A percentile compares a stretch with the other conserved stretches of the same genome.
These are phyloP conservation scores for Lippia alba DNA, from an alignment of 305 asterid species.

Conservation along the genomic window DNA sequence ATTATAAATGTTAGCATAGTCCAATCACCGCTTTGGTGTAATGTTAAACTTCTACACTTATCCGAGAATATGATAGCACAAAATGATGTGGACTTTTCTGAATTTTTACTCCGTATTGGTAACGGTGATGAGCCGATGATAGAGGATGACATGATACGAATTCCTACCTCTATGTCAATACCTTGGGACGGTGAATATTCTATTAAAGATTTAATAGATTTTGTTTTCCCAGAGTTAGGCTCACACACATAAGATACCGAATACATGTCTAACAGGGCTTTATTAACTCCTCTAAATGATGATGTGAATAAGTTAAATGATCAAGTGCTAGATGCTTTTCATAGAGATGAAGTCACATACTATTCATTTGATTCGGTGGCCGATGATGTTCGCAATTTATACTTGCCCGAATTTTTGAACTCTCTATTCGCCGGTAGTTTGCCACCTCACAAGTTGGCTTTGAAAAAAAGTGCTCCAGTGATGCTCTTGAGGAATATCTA, in stretches of 20 bases:
- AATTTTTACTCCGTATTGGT: too few relatives aligned
- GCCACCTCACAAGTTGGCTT: neutral
- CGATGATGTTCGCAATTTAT: neutral
- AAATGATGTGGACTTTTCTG: neutral
- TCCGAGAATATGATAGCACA: neutral
- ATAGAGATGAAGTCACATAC: neutral
- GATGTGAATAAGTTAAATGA: neutral
- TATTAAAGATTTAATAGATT: neutral
- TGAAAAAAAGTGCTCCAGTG: neutral
- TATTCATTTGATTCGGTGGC: neutral
- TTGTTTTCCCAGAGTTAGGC: neutral
- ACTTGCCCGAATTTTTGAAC: neutral
- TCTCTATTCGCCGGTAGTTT: neutral
- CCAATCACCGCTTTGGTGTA: neutral
- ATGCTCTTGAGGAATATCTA: constrained; percentile 11
- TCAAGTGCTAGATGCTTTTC: neutral
- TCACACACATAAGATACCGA: neutral
- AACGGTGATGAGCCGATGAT: too few relatives aligned
- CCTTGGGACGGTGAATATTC: neutral
- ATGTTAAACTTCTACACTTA: neutral
- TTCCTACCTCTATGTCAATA: too few relatives aligned
- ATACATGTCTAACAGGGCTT: neutral
- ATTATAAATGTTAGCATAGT: neutral
- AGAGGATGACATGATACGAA: too few relatives aligned
- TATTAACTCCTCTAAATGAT: neutral